Conservation (phyloP, 768 basidiomycete species). For the Mycena rosella region DNA sequence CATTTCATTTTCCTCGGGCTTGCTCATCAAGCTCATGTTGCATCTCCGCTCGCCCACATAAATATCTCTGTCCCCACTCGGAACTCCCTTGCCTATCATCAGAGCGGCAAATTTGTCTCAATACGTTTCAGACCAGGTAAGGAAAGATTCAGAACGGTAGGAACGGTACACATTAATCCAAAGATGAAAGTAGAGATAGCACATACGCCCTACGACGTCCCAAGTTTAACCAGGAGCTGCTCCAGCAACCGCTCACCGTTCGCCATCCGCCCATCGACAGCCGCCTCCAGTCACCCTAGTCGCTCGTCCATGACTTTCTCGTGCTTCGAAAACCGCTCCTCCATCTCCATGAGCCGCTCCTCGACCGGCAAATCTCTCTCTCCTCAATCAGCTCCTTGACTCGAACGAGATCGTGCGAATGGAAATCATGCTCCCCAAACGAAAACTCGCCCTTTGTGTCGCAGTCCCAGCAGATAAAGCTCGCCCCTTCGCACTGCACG, state of each 20-base stretch:
- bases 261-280: slow-evolving; percentile 34
- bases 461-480: slow-evolving; percentile 42
- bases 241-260: slow-evolving; percentile 37
- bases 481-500: slow-evolving; percentile 41
- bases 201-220: too few species aligned
- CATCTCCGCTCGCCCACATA: too few species aligned
- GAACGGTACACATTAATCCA: too few species aligned
- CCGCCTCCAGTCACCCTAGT: slow-evolving; percentile 29
- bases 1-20: too few species aligned
- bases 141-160: too few species aligned
- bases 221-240: slow-evolving; percentile 13
- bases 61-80: too few species aligned
- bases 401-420: slow-evolving; percentile 40
- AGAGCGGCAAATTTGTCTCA: too few species aligned
- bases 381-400: slow-evolving; percentile 31
- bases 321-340: slow-evolving; percentile 28
- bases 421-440: slow-evolving; percentile 31
- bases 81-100: too few species aligned
- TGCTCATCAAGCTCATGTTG: too few species aligned
- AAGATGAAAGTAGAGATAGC: too few species aligned
- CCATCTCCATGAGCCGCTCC: slow-evolving; percentile 36
- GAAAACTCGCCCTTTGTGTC: slow-evolving; percentile 31
- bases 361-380: slow-evolving; percentile 35
- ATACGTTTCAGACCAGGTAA: too few species aligned
- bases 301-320: slow-evolving; percentile 20